Base-by-base conservation (phyloP, 31 red algal genomes). In the Asparagopsis taxiformis region DNA sequence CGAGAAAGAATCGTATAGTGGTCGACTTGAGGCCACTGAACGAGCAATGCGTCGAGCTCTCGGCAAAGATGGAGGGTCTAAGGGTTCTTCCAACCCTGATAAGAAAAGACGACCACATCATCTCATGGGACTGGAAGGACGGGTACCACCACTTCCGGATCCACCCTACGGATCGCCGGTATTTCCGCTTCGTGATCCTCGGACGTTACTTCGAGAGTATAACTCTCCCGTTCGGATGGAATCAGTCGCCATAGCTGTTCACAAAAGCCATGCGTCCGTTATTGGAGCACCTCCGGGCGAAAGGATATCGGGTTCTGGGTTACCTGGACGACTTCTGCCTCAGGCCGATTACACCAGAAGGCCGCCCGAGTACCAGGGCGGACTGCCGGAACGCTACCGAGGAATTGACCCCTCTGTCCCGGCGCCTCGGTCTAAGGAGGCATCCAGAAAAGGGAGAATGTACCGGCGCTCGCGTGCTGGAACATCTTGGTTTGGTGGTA, bases 101-200 rank as follows among this genome's bases (percentile, higher is more conserved):
- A 28, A 26, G 29, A 2, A 2, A 22, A 61, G 19, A 32, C 2
- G 57, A 61, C 26, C 6, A 61, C 6, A 2, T 61, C 6, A 26
- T 61, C 1, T 61, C 57, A 2, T 61, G n/a, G 57, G 57, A 58
- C 19, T 58, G 19, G 55, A 32, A n/a, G 2, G 57, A 26, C 25
- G 57, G 57, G 3, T 61, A 61, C 29, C 57, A 24, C 2, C 57
- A 61, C 29, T 4, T 61, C 19, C 2, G 31, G 5, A 32, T 61
- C 1, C 57, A 61, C 6, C 57, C 57, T 2, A 25, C 1, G 2
- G 31, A 32, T 16, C 2, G 6, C 4, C 26, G 29, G 1, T 16
- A 28, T 2, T 61, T 61, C 31, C 15, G 25, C 17, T 61, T 61
- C 57, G 2, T n/a, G 2, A 32, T 61, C 57, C 26, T 26, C 17